Evolutionary conservation across 2,329 filamentous ascomycete genomes (phyloP).

Genomic region (Lachnellula hyalina): DNA sequence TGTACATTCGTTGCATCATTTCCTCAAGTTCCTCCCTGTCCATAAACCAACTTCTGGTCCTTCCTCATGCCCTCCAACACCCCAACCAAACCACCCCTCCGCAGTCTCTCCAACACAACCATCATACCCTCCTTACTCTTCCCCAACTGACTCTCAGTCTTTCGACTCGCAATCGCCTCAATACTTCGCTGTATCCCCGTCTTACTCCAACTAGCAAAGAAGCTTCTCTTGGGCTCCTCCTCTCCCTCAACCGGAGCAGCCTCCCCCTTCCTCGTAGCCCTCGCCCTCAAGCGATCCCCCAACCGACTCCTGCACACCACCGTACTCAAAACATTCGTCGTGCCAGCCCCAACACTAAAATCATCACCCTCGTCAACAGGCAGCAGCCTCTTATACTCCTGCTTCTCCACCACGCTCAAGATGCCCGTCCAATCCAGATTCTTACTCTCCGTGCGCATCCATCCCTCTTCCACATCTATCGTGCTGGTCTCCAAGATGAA

Average conservation of each 20-base stretch:
- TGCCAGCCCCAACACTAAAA: slow-evolving; percentile 25
- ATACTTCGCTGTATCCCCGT: slow-evolving; percentile 73
- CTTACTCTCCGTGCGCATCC: slow-evolving; percentile 76
- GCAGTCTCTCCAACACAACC: slow-evolving; percentile 68
- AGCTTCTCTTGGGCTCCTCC: slow-evolving; percentile 43
- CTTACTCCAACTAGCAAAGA: slow-evolving; percentile 57
- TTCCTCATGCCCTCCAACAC: slow-evolving; percentile 67
- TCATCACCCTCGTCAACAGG: slow-evolving; percentile 24
- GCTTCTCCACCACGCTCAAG: slow-evolving; percentile 70
- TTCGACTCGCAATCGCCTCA: slow-evolving; percentile 70
- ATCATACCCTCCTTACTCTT: slow-evolving; percentile 82
- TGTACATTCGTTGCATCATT: slow-evolving; percentile 7
- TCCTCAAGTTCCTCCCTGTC: slow-evolving; percentile 8
- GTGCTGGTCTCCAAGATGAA: slow-evolving; percentile 78
- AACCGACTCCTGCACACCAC: slow-evolving; percentile 69
- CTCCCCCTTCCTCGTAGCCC: slow-evolving; percentile 33
- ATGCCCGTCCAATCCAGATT: slow-evolving; percentile 82
- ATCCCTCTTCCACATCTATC: slow-evolving; percentile 73
- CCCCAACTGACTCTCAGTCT: slow-evolving; percentile 70
- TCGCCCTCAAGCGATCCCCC: slow-evolving; percentile 52
- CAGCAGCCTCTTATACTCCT: slow-evolving; percentile 51
- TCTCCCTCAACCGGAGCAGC: slow-evolving; percentile 36
- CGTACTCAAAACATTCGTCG: slow-evolving; percentile 66
- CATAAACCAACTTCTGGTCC: slow-evolving; percentile 40
- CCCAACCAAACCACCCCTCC: slow-evolving; percentile 59